Base-by-base conservation (phyloP, 352 stramenopile genomes). In the Phytophthora tubulina region DNA sequence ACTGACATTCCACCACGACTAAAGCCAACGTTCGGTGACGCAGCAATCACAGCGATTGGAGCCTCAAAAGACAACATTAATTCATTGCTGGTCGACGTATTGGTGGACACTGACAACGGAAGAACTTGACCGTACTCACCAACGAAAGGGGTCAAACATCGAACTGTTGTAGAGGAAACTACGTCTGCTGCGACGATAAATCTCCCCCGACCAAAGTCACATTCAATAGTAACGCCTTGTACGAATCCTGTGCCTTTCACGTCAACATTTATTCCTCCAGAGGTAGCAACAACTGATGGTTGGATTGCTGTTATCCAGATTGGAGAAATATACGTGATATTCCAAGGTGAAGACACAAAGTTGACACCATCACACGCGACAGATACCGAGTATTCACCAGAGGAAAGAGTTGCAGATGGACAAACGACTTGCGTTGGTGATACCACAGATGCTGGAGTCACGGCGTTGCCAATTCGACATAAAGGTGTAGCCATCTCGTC, bases 331-430 rank as follows among this genome's bases (percentile, higher is more conserved):
- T 66, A 72, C 13, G 53, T 71, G 13, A 87, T 10, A 6, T 46
- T 46, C 9, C 30, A 35, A 10, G 49, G 11, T 8, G 75, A 81
- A 21, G 27, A 15, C 6, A 73, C 65, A 30, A 75, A 81, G 38
- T 81, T 85, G n/a, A 75, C 27, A 44, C 75, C 79, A 30, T 85
- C 79, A 27, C 68, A 85, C 1, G 79, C 79, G 0, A 87, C 14
- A 9, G 75, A 78, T 10, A 85, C 50, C 2, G 38, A 11, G 46
- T 87, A 79, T 3, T 49, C 27, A 3, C 79, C 72, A 32, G 63
- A 45, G 1, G 31, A 5, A n/a, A 78, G 38, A 5, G 56, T 6
- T 27, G 66, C 52, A 32, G 69, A 35, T 1, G 31, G 13, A 51
- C 78, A 85, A 3, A 69, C 8, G 4, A 58, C 46, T 62, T 68